phyloP scores from a whole-genome alignment of 805 yeast species.

The Candida taoyuanica region DNA sequence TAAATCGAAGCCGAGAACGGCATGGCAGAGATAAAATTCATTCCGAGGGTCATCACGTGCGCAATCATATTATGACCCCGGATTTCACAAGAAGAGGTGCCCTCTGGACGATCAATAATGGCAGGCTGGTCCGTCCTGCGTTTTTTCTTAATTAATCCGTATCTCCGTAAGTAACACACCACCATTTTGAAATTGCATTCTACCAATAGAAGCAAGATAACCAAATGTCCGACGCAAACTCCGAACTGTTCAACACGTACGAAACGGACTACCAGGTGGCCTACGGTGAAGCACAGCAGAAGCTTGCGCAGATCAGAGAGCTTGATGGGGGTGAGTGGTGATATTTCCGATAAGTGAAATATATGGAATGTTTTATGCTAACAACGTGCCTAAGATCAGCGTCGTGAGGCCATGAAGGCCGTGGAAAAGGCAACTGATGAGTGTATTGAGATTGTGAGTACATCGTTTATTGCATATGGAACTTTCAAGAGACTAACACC shows the following conservation, averaged over 20 bases:
- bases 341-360: constrained; percentile 9
- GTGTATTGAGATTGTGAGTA: constrained; percentile 56
- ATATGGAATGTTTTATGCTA: background rate
- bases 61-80: background rate
- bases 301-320: constrained; percentile 50
- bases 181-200: too few relatives aligned
- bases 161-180: too few relatives aligned
- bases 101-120: too few relatives aligned
- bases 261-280: constrained; percentile 51
- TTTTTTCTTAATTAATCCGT: too few relatives aligned
- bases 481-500: background rate
- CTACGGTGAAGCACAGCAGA: constrained; percentile 63
- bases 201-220: too few relatives aligned
- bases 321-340: constrained; percentile 37
- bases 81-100: background rate
- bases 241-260: constrained; percentile 29
- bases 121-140: too few relatives aligned
- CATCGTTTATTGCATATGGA: background rate
- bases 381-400: constrained; percentile 33
- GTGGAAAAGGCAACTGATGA: constrained; percentile 73
- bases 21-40: background rate
- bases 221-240: constrained; percentile 11
- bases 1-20: background rate
- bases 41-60: background rate
- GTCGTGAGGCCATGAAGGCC: constrained; percentile 52